Percentiles rank a stretch among this genome's conserved stretches.
phyloP scores from a whole-genome alignment of 129 eudicot genomes.

The Tagetes erecta region DNA sequence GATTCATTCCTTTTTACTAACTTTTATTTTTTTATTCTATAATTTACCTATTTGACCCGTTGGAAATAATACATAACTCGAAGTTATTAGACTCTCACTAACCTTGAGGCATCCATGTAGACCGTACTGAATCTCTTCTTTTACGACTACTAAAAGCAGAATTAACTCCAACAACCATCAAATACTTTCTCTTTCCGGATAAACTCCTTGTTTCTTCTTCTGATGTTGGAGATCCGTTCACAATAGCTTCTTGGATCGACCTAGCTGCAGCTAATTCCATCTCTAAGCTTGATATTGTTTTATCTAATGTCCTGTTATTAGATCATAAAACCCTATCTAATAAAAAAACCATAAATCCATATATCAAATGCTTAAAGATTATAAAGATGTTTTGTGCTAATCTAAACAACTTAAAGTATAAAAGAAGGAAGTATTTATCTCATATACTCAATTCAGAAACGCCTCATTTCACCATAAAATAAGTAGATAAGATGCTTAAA shows the following conservation, averaged over 20 bases:
- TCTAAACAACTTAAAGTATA: background rate
- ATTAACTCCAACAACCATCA: slow-evolving; percentile 85
- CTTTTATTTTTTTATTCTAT: background rate
- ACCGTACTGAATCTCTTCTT: slow-evolving; percentile 91
- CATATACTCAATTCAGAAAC: background rate
- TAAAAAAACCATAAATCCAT: background rate
- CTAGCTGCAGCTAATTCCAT: slow-evolving; percentile 85
- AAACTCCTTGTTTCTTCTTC: slow-evolving; percentile 44
- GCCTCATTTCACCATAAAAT: background rate
- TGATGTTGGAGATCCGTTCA: slow-evolving; percentile 65
- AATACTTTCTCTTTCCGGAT: slow-evolving; percentile 44
- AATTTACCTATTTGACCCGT: background rate
- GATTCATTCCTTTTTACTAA: background rate
- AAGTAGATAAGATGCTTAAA: background rate
- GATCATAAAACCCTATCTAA: background rate
- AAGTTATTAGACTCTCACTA: background rate
- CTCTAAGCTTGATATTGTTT: slow-evolving; percentile 84
- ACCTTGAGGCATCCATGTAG: slow-evolving; percentile 99
- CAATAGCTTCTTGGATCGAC: slow-evolving; percentile 66
- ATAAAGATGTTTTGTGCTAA: background rate
- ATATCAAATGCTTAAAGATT: slow-evolving; percentile 8
- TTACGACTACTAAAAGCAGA: slow-evolving; percentile 94
- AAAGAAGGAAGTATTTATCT: background rate
- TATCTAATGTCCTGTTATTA: slow-evolving; percentile 69
- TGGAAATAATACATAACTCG: background rate